Percentiles rank a stretch among this genome's conserved stretches.
phyloP scores from a whole-genome alignment of 176 grass and related monocot species.

The Chrysopogon serrulatus region DNA sequence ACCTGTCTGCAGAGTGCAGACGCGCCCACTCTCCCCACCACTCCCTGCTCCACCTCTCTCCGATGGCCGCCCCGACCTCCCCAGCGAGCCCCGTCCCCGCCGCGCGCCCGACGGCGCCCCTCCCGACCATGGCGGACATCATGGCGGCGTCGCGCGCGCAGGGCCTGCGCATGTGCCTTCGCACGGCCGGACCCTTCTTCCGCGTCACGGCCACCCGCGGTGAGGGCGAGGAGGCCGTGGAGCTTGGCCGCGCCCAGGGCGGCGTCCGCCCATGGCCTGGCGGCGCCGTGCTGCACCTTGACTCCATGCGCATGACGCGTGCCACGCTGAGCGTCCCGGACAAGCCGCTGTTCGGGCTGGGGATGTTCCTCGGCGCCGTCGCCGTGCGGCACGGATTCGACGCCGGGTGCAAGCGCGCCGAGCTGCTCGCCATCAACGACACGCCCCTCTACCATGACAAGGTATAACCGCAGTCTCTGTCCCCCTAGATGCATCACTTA shows the following conservation, averaged over 20 bases:
- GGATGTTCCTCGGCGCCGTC: constrained; percentile 81
- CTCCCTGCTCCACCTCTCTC: not conserved
- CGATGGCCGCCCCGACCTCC: constrained; percentile 10
- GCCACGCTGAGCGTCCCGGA: constrained; percentile 45
- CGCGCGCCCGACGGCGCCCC: not conserved
- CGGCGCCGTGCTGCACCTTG: constrained; percentile 65
- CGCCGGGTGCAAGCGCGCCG: constrained; percentile 63
- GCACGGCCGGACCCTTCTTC: constrained; percentile 72
- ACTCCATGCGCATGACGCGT: constrained; percentile 72
- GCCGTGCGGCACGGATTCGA: constrained; percentile 83
- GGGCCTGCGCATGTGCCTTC: constrained; percentile 51
- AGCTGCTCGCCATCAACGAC: constrained; percentile 91
- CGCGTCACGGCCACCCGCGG: constrained; percentile 35
- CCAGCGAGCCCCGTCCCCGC: constrained; percentile 1
- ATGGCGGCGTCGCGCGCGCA: constrained; percentile 52
- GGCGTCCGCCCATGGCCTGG: constrained; percentile 58
- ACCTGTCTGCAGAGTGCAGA: not conserved
- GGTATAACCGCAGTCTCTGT: constrained; percentile 23
- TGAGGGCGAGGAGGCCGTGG: not conserved
- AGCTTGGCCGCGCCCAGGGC: constrained; percentile 77
- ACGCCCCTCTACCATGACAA: constrained; percentile 73
- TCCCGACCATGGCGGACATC: constrained; percentile 78
- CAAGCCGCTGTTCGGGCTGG: constrained; percentile 75
- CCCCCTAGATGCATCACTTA: not conserved
- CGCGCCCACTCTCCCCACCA: not conserved